These are phyloP conservation scores for Pyrenophora graminea DNA, from an alignment of 2,329 filamentous ascomycete genomes.

Conservation along the genomic window DNA sequence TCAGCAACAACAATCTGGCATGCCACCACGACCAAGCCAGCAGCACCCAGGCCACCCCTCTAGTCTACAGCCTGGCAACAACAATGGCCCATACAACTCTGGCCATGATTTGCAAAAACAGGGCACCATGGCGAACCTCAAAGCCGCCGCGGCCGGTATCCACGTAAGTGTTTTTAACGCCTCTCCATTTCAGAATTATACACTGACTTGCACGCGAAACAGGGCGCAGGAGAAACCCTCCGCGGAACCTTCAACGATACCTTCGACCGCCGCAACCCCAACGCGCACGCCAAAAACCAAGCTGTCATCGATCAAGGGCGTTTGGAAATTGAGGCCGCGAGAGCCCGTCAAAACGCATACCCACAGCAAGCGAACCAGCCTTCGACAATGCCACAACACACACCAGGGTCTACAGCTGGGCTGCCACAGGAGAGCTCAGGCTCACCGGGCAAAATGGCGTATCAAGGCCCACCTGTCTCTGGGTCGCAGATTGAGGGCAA, in stretches of 20 bases:
- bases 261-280: slow-evolving; percentile 37
- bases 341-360: slow-evolving; percentile 12
- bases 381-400: slow-evolving; percentile 1
- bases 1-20: slow-evolving; percentile 21
- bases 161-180: slow-evolving; percentile 33
- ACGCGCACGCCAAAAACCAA: slow-evolving; percentile 41
- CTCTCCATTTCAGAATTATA: background rate
- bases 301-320: slow-evolving; percentile 38
- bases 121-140: slow-evolving; percentile 40
- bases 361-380: slow-evolving; percentile 14
- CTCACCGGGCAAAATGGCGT: slow-evolving; percentile 16
- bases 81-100: slow-evolving; percentile 27
- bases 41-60: slow-evolving; percentile 2
- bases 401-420: background rate
- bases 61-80: slow-evolving; percentile 10
- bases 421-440: too few species aligned
- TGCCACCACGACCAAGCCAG: slow-evolving; percentile 13
- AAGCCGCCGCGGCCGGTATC: slow-evolving; percentile 42
- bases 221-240: slow-evolving; percentile 45
- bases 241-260: slow-evolving; percentile 42
- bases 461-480: slow-evolving; percentile 27
- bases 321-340: slow-evolving; percentile 36
- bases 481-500: slow-evolving; percentile 30
- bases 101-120: slow-evolving; percentile 32
- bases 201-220: background rate